Conservation (phyloP, 306 rosid species). For the Quercus dentata region DNA sequence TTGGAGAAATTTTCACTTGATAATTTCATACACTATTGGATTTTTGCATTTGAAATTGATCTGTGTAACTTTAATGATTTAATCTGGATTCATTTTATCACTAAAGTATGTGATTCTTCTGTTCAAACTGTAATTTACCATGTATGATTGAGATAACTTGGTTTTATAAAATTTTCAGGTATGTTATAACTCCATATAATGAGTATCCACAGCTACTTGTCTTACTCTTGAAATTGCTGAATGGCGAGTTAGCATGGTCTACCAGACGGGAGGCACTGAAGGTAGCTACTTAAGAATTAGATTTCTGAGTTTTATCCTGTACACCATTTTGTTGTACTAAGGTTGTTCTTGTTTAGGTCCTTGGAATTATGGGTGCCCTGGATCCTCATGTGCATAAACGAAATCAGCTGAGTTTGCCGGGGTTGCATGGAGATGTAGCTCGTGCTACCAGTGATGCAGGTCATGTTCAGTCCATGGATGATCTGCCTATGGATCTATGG, state of each 20-base stretch:
- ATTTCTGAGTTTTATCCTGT: conserved; percentile 15
- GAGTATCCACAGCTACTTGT: conserved; percentile 89
- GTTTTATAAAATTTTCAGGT: conserved; percentile 43
- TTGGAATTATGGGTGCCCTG: conserved; percentile 98
- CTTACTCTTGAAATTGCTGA: conserved; percentile 81
- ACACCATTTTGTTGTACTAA: background rate
- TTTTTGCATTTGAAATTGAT: no score
- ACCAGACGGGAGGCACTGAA: conserved; percentile 95
- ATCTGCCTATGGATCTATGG: conserved; percentile 80
- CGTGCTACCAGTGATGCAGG: conserved; percentile 85
- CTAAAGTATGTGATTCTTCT: conserved; percentile 12
- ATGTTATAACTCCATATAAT: conserved; percentile 93
- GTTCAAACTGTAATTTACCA: conserved; percentile 14
- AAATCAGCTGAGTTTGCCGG: conserved; percentile 77
- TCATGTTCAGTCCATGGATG: conserved; percentile 89
- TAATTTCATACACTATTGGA: no score
- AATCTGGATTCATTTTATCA: conserved; percentile 1
- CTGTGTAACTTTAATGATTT: background rate
- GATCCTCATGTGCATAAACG: conserved; percentile 93
- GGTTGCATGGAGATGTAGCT: conserved; percentile 77
- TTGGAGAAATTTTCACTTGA: background rate
- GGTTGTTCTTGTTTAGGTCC: conserved; percentile 56
- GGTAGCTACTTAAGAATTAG: conserved; percentile 44
- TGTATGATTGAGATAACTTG: background rate
- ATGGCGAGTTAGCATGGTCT: conserved; percentile 97